These are phyloP conservation scores for Elaeis guineensis DNA, from an alignment of 176 grass and related monocot species.

Conservation along the genomic window DNA sequence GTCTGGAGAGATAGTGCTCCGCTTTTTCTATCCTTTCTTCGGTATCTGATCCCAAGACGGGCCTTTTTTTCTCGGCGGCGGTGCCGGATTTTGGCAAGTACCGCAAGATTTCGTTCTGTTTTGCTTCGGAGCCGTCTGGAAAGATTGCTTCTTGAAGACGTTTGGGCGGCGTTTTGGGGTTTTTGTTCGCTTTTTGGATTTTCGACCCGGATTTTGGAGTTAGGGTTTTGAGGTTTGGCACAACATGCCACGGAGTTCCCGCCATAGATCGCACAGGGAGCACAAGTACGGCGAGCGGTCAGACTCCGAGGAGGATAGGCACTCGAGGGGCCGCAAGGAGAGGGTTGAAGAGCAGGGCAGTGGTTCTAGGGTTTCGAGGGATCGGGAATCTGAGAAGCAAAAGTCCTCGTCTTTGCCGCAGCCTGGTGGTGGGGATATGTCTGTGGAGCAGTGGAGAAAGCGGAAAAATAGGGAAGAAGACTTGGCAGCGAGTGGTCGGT, in stretches of 20 bases:
- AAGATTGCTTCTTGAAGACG: not conserved
- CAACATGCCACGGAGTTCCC: slow-evolving; percentile 27
- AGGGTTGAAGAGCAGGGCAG: not conserved
- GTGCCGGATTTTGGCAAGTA: not conserved
- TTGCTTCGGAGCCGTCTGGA: too few species aligned
- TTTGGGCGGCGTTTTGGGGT: not conserved
- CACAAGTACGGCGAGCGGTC: slow-evolving; percentile 15
- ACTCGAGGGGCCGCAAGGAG: not conserved
- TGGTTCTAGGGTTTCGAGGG: not conserved
- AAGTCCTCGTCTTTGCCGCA: not conserved
- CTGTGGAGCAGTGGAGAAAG: not conserved
- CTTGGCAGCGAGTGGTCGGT: too few species aligned
- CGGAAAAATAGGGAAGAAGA: not conserved
- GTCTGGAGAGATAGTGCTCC: too few species aligned
- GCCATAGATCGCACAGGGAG: slow-evolving; percentile 1
- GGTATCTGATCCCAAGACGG: too few species aligned
- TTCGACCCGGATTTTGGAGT: not conserved
- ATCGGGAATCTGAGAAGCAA: not conserved
- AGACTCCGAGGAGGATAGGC: slow-evolving; percentile 14
- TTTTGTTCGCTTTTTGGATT: too few species aligned
- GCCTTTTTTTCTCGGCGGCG: slow-evolving; percentile 1
- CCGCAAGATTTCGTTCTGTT: not conserved
- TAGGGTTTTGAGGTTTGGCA: slow-evolving; percentile 8
- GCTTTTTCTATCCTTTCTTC: too few species aligned
- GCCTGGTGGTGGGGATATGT: not conserved